Evolutionary conservation across 2,329 filamentous ascomycete genomes (phyloP), one percentile per base, ranked within the genome.

Genomic region (Tolypocladium guangdongense): DNA sequence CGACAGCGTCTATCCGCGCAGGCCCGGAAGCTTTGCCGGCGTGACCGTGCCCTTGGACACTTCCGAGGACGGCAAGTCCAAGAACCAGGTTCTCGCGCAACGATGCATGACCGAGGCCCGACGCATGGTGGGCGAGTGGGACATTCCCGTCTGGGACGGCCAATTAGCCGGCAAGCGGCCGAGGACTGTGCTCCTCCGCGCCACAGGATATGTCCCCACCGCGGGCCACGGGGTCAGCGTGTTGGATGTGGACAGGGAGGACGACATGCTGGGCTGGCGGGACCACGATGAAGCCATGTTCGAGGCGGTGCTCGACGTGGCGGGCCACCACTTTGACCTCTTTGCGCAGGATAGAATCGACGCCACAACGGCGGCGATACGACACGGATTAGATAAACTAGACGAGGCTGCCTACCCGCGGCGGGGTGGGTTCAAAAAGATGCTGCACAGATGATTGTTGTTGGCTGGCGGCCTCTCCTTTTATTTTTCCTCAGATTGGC

Each of bases 291-390:
- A 66, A 32, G 63, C 64, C 24, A 67, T 80, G 59, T 71, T 82
- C 12, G 62, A 64, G 30, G 62, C 71, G 14, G 67, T 78, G 1
- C 55, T 78, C n/a, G 72, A 77, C 12, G 66, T 80, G 2, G 68
- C 76, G 0, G 77, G 78, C 0, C 71, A 80, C 54, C 78, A 82
- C 57, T 82, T 76, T 56, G 70, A 70, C 52, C 63, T 78, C 39
- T 78, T 78, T 58, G 61, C 62, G 2, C 62, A 59, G 41, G 54
- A 63, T 8, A 62, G 62, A 37, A 60, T 69, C 36, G 52, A 56
- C 1, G 62, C 54, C 7, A 68, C 64, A 18, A 63, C 68, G 20
- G 53, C 50, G 47, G 59, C 57, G 14, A 63, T 70, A 5, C 55
- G 52, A 46, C 49, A 49, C 14, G 58, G 56, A 12, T 39, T 60